A percentile compares a stretch with the other conserved stretches of the same genome.
Conservation (phyloP, 495 filamentous ascomycete genomes). For the Penicillium samsonianum region DNA sequence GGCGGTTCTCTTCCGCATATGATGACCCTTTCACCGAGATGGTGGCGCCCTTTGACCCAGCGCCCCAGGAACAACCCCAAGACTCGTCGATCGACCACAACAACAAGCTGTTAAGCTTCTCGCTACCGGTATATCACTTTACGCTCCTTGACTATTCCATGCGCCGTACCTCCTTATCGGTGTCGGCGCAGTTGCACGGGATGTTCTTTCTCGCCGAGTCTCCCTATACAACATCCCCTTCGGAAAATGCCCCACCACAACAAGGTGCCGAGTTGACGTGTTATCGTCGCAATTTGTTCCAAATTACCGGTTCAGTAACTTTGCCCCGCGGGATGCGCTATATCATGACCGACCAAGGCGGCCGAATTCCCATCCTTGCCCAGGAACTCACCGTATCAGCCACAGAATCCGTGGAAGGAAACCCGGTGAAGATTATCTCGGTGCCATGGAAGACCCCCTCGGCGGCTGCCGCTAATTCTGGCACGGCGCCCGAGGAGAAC, state of each 20-base stretch:
- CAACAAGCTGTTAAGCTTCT: conserved; percentile 81
- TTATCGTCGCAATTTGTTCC: conserved; percentile 88
- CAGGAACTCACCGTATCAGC: conserved; percentile 80
- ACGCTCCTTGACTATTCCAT: conserved; percentile 68
- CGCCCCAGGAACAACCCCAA: conserved; percentile 39
- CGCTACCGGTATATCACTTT: conserved; percentile 65
- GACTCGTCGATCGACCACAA: conserved; percentile 63
- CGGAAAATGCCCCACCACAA: conserved; percentile 63
- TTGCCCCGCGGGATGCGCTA: conserved; percentile 70
- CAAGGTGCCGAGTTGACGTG: conserved; percentile 78
- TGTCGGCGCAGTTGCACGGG: conserved; percentile 84
- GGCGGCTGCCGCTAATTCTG: conserved; percentile 56
- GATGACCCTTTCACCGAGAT: conserved; percentile 67
- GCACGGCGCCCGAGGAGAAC: conserved; percentile 49
- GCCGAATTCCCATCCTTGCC: conserved; percentile 69
- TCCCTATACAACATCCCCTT: conserved; percentile 64
- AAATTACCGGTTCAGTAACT: conserved; percentile 81
- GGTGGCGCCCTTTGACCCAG: conserved; percentile 54
- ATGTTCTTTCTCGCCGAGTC: conserved; percentile 95
- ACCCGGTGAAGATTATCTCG: conserved; percentile 84
- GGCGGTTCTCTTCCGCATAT: conserved; percentile 55
- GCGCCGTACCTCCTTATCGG: conserved; percentile 58
- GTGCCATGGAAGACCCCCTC: conserved; percentile 87
- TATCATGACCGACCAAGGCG: conserved; percentile 76
- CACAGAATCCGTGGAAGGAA: conserved; percentile 87